phyloP scores from a whole-genome alignment of 768 basidiomycete species.

The Pilatotrama ljubarskyi region DNA sequence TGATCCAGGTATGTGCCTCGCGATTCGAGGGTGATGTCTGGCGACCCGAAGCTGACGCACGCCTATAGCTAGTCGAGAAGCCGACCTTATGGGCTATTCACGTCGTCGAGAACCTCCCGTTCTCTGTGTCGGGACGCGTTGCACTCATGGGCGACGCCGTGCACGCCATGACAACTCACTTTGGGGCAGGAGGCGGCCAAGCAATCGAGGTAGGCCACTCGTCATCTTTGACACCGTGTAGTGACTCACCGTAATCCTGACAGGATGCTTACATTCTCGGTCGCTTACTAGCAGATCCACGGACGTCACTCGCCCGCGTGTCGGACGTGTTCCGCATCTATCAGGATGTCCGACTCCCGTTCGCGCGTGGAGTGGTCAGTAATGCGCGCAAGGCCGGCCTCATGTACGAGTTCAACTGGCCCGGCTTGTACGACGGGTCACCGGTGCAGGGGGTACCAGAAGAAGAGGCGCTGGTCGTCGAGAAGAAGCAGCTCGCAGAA shows the following conservation, averaged over 20 bases:
- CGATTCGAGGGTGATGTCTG: no score
- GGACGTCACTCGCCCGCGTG: constrained; percentile 13
- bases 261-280: constrained; percentile 32
- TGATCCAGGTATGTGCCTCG: constrained; percentile 21
- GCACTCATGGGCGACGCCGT: constrained; percentile 36
- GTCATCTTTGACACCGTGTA: neutral
- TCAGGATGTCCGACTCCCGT: constrained; percentile 25
- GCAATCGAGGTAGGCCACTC: constrained; percentile 27
- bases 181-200: constrained; percentile 34
- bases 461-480: neutral
- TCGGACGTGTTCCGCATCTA: constrained; percentile 22
- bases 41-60: no score
- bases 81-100: constrained; percentile 31
- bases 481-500: constrained; percentile 6
- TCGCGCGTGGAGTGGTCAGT: constrained; percentile 14
- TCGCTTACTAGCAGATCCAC: constrained; percentile 20
- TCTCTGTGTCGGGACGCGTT: constrained; percentile 27
- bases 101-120: constrained; percentile 27
- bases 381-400: constrained; percentile 17
- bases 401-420: constrained; percentile 24
- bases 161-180: constrained; percentile 31
- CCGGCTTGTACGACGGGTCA: constrained; percentile 16
- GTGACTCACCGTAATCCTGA: neutral
- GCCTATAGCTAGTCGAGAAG: constrained; percentile 24
- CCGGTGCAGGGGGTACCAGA: neutral